phyloP scores from a whole-genome alignment of 768 basidiomycete genomes.

The Tricholomella constricta region DNA sequence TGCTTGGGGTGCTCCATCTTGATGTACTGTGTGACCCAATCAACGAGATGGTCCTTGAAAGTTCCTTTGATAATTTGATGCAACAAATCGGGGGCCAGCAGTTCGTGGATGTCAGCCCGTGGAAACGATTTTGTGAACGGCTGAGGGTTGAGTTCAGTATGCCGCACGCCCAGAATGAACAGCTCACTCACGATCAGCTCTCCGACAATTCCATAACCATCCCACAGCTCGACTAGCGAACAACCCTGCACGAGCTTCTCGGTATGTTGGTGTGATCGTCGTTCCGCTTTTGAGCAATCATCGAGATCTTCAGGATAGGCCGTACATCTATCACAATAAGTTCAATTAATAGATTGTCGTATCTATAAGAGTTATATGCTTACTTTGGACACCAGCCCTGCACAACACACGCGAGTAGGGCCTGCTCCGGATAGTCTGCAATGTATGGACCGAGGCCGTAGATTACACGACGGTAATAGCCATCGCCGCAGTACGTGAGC shows the following conservation, averaged over 20 bases:
- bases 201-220: conserved; percentile 25
- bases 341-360: neutral
- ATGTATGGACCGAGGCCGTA: conserved; percentile 31
- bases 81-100: conserved; percentile 27
- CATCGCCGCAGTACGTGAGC: conserved; percentile 25
- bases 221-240: conserved; percentile 21
- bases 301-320: conserved; percentile 11
- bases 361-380: neutral
- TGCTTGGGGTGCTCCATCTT: conserved; percentile 3
- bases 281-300: neutral
- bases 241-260: conserved; percentile 16
- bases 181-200: conserved; percentile 16
- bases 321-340: conserved; percentile 11
- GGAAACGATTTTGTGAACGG: conserved; percentile 15
- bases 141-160: neutral
- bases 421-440: conserved; percentile 31
- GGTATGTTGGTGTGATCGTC: conserved; percentile 15
- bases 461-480: conserved; percentile 24
- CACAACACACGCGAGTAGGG: conserved; percentile 22
- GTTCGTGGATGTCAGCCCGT: conserved; percentile 28
- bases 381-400: conserved; percentile 30
- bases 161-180: neutral
- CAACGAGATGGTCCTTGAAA: conserved; percentile 40
- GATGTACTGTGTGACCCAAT: conserved; percentile 32
- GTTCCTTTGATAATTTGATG: conserved; percentile 37